Evolutionary conservation across 257 asterid species (phyloP).

Genomic region (Euphrasia confusa): DNA sequence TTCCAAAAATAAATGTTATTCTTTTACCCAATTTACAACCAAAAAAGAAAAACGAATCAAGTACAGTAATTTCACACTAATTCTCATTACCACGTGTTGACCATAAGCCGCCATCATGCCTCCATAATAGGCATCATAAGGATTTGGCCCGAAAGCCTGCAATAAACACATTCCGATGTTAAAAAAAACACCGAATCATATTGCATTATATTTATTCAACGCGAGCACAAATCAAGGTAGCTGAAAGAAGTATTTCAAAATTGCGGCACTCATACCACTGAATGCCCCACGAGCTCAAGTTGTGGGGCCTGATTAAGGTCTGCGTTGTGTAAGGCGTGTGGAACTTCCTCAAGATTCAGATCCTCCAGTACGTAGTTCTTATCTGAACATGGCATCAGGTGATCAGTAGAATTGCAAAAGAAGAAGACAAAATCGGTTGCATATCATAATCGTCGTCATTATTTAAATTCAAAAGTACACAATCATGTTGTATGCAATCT

Average conservation of each 20-base stretch:
- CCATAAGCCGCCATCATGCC: conserved; percentile 78
- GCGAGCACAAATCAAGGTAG: conserved; percentile 1
- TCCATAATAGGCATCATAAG: conserved; percentile 60
- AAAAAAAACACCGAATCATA: neutral
- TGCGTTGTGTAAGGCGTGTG: conserved; percentile 39
- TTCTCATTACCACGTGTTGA: conserved; percentile 62
- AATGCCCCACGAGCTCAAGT: conserved; percentile 64
- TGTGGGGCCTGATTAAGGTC: conserved; percentile 51
- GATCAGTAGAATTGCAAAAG: conserved; percentile 21
- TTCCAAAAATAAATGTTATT: too few relatives aligned
- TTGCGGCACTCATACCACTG: conserved; percentile 51
- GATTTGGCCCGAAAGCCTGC: conserved; percentile 62
- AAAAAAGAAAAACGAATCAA: conserved; percentile 2
- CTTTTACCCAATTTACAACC: neutral
- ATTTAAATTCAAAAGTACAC: neutral
- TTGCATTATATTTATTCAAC: conserved; percentile 7
- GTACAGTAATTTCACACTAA: neutral
- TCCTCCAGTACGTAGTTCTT: conserved; percentile 32
- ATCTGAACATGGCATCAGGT: conserved; percentile 39
- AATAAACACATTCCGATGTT: conserved; percentile 8
- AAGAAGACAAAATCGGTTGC: neutral
- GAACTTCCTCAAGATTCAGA: conserved; percentile 38
- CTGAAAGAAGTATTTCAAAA: neutral
- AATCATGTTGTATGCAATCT: neutral
- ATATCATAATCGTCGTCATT: neutral